A percentile compares a stretch with the other conserved stretches of the same genome.
phyloP scores from a whole-genome alignment of 169 alveolate species.

The Toxoplasma gondii region DNA sequence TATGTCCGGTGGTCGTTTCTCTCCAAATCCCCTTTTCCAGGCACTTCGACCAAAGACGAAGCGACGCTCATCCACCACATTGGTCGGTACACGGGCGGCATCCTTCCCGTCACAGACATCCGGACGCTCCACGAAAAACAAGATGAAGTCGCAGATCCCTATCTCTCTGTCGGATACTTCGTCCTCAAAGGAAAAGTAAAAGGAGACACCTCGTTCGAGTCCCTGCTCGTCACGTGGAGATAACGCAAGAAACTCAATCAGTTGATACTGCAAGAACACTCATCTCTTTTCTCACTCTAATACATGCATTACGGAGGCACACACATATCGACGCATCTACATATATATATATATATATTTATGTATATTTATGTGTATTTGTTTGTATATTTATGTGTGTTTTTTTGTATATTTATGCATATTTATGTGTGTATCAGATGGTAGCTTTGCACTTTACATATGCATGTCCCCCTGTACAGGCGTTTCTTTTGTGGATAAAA shows the following conservation, averaged over 20 bases:
- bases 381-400: no score
- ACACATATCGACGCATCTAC: neutral
- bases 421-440: no score
- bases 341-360: neutral
- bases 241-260: neutral
- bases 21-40: no score
- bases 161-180: conserved; percentile 31
- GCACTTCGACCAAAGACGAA: conserved; percentile 18
- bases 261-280: no score
- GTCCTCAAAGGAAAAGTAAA: conserved; percentile 51
- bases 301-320: no score
- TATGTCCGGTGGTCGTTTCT: no score
- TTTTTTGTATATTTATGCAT: no score
- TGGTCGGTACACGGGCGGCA: conserved; percentile 66
- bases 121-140: neutral
- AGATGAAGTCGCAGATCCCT: conserved; percentile 46
- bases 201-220: neutral
- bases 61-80: conserved; percentile 36
- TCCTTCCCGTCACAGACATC: neutral
- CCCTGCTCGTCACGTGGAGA: neutral
- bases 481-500: no score
- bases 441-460: no score
- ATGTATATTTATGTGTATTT: no score
- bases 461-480: no score
- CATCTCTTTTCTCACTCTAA: no score